Base-by-base conservation (phyloP, 805 yeast genomes). In the Metschnikowia shivogae region DNA sequence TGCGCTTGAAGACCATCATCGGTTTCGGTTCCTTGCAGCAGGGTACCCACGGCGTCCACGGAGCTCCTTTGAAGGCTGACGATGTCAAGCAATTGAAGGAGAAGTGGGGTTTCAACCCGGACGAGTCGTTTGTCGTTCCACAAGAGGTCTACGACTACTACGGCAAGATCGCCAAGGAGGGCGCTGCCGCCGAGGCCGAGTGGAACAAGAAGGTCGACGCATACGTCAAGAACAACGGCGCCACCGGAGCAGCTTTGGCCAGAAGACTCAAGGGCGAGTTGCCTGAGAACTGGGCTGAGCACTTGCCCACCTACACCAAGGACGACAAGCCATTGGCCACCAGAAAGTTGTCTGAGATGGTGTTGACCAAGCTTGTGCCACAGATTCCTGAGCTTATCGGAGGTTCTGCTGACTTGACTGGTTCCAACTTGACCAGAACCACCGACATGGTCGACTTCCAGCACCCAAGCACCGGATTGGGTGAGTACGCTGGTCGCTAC, bases 401-500 rank as follows among this genome's bases (percentile, higher is more conserved):
- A 74, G 99, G 99, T 63, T 90, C 98, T 56, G 99, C 99, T 48
- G 99, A 92, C 73, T 81, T 92, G 74, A 92, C 98, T 47, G 95
- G 95, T 57, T 92, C 98, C 46, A 93, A 92, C 81, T 79, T 89
- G 75, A 90, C 98, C 63, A 82, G 93, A 78, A 81, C 92, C 77
- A 67, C 78, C 60, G 83, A 73, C 52, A 88, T 95, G 50, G 80
- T 79, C 55, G 96, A 90, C 71, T 92, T 90, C 90, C 97, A 93
- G 80, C 87, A 93, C 45, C 87, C 89, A 45, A 62, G 80, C 45
- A 72, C 89, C 48, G 82, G 82, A 39, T 73, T 88, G 56, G 98
- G 98, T 70, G 81, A 81, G 63, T 90, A 84, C 77, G 53, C 81
- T 47, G 99, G 99, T 66, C 84, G 96, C 67, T 92, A 92, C 77